These are phyloP conservation scores for Incumbomyces lentus DNA, from an alignment of 2,329 filamentous ascomycete genomes.

Conservation along the genomic window DNA sequence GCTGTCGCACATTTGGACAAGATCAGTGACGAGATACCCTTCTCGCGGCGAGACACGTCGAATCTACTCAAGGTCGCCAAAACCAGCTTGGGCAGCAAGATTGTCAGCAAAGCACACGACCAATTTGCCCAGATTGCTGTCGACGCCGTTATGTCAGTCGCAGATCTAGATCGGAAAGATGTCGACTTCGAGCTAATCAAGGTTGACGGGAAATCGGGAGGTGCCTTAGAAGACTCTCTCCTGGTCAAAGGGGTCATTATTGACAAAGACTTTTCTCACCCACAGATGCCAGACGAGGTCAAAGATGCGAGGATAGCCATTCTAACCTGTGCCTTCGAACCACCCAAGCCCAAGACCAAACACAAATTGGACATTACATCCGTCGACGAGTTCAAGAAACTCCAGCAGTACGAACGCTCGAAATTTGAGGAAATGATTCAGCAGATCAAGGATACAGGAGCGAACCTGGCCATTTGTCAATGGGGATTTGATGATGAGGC, in stretches of 20 bases:
- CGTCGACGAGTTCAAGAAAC: conserved; percentile 95
- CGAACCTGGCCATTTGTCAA: conserved; percentile 96
- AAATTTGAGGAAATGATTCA: conserved; percentile 99
- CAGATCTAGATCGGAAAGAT: conserved; percentile 89
- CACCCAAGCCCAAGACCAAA: conserved; percentile 98
- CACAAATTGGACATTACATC: conserved; percentile 96
- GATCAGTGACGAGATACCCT: conserved; percentile 85
- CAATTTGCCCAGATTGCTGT: conserved; percentile 97
- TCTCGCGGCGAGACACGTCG: conserved; percentile 65
- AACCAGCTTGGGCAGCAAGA: conserved; percentile 95
- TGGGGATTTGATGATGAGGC: conserved; percentile 99
- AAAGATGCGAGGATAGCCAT: conserved; percentile 94
- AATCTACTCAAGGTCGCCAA: conserved; percentile 92
- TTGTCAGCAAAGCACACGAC: conserved; percentile 96
- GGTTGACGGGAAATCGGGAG: conserved; percentile 96
- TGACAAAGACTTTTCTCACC: conserved; percentile 99
- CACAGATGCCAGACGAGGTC: conserved; percentile 96
- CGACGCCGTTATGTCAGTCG: conserved; percentile 91
- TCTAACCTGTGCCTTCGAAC: conserved; percentile 94
- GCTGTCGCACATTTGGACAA: conserved; percentile 84
- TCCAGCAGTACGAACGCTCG: conserved; percentile 88
- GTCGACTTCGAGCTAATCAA: conserved; percentile 99
- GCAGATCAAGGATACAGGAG: conserved; percentile 93
- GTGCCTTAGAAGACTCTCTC: conserved; percentile 81
- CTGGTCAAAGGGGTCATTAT: conserved; percentile 97